Percentiles rank a stretch among this genome's conserved stretches.
These are phyloP conservation scores for Pseudocercospora fuligena DNA, from an alignment of 2,329 filamentous ascomycete species.

Conservation along the genomic window DNA sequence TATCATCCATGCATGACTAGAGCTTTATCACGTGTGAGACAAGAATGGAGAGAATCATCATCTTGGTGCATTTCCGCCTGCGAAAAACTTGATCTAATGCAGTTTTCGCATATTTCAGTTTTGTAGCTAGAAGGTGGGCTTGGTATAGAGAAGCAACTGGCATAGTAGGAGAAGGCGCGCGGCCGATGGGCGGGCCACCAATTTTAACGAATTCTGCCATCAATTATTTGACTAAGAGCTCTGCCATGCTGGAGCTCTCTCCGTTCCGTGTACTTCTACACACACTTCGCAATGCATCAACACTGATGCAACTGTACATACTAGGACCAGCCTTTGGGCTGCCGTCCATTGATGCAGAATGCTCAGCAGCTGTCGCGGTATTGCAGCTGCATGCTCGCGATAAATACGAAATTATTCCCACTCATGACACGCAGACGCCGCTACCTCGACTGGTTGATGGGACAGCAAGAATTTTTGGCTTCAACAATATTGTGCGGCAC, in stretches of 20 bases:
- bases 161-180: no score
- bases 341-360: conserved; percentile 89
- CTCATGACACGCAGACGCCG: conserved; percentile 41
- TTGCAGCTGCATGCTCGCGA: conserved; percentile 62
- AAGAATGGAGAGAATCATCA: background rate
- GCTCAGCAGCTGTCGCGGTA: conserved; percentile 80
- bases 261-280: background rate
- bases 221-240: background rate
- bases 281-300: background rate
- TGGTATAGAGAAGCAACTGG: background rate
- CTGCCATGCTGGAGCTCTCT: background rate
- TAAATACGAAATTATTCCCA: conserved; percentile 72
- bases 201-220: background rate
- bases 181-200: no score
- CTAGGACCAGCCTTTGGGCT: conserved; percentile 90
- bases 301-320: conserved; percentile 72
- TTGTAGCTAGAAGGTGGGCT: background rate
- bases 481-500: conserved; percentile 64
- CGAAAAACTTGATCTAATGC: background rate
- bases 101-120: background rate
- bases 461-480: conserved; percentile 63
- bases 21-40: background rate
- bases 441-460: conserved; percentile 56
- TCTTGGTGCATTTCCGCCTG: background rate
- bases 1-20: background rate